Conservation (phyloP, 495 filamentous ascomycete genomes). For the Aspergillus haitiensis region DNA sequence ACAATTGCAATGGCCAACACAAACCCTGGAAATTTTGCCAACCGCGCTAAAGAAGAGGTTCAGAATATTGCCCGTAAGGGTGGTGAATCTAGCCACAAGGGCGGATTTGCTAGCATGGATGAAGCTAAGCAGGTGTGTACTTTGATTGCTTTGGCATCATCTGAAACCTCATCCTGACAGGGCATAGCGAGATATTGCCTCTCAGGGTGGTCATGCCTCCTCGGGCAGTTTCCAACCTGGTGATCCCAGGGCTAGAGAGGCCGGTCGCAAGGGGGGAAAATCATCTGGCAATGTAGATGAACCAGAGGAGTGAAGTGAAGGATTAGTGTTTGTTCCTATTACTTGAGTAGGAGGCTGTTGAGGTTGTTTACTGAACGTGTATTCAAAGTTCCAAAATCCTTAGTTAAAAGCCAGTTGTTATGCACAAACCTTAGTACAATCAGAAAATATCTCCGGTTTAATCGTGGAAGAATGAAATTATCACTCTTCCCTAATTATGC, state of each 20-base stretch:
- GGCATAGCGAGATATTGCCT: conserved; percentile 46
- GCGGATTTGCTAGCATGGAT: conserved; percentile 40
- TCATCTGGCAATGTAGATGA: conserved; percentile 19
- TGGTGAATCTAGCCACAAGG: conserved; percentile 42
- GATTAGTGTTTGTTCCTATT: no score
- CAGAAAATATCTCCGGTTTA: no score
- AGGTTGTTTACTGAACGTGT: no score
- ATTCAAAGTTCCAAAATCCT: no score
- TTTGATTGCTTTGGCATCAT: background rate
- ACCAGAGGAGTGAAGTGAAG: conserved; percentile 4
- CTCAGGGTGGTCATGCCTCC: conserved; percentile 54
- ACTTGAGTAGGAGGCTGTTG: no score
- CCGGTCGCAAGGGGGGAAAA: conserved; percentile 47
- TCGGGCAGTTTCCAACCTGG: conserved; percentile 50
- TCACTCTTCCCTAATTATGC: no score
- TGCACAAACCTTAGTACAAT: no score
- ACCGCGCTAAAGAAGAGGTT: conserved; percentile 61
- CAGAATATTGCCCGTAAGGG: conserved; percentile 54
- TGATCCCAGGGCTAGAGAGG: conserved; percentile 46
- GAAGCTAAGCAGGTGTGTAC: conserved; percentile 49
- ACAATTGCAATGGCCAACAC: conserved; percentile 4
- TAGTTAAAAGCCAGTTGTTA: no score
- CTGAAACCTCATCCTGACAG: conserved; percentile 14
- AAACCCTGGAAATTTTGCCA: conserved; percentile 66
- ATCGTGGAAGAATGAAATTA: no score